Base-by-base conservation (phyloP, 2,329 filamentous ascomycete species). In the Esteya vermicola region DNA sequence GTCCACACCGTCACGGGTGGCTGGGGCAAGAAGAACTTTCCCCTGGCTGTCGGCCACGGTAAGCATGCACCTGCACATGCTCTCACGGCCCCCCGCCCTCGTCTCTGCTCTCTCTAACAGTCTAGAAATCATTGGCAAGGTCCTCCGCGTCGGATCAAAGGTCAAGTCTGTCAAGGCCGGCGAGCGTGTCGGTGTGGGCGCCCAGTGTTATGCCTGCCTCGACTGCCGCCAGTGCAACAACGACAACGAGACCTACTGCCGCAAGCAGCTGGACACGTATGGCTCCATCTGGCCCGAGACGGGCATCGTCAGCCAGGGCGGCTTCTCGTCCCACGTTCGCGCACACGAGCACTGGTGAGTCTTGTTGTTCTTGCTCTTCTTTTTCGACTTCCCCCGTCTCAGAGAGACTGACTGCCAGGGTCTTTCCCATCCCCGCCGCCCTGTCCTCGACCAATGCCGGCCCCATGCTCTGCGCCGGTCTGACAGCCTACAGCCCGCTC, bases 381-480 rank as follows among this genome's bases (percentile, higher is more conserved):
- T 6, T 9, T 33, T 16, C 21, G n/a, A n/a, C n/a, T 8, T 20
- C 7, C 20, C 4, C 21, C 20, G 13, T n/a, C n/a, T n/a, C n/a
- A n/a, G n/a, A n/a, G n/a, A n/a, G n/a, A 20, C 36, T 30, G 20
- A 33, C 21, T 18, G 12, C 16, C 45, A 72, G 68, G 69, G 69
- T 72, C 34, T 76, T 73, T 54, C 80, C 81, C 52, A 88, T 93
- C 47, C 85, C 85, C 27, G 82, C 86, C 25, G 73, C 67, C 39
- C 69, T 93, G 34, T 51, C 65, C 9, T 72, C 67, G 48, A 58
- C 62, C 41, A 60, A 78, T 38, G 82, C 78, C 1, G 85, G 83
- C 2, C 82, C 81, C 9, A 85, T 88, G 81, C 70, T 91, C 49
- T 93, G 85, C 59, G 85, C 83, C 31, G 85, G 85, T 47, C 68